Evolutionary conservation across 768 basidiomycete species (phyloP), one percentile per base, ranked within the genome.

Genomic region (Trametes coccinea): DNA sequence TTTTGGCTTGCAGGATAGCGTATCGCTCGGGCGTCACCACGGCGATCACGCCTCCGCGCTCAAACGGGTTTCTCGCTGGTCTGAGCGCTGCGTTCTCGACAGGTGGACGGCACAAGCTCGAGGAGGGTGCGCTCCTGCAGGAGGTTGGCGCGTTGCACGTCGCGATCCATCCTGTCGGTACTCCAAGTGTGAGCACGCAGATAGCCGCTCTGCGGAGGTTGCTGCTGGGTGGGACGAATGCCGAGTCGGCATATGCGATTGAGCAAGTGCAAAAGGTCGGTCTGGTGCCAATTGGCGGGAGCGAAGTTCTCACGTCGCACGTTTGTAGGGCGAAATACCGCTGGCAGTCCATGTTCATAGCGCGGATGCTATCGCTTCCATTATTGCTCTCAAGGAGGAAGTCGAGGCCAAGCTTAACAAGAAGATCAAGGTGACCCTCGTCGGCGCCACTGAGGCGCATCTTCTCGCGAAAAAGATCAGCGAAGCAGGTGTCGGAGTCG

Each of bases 21-120:
- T 90, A 92, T 68, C 84, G 84, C 17, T 74, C 80, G 6, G 92
- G 93, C 3, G 88, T 95, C 2, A 91, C 90, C 2, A 81, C 79
- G 1, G 89, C 82, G 1, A 77, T 94, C 13, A 78, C 82, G 0
- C 81, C 86, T 0, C 93, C 92, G 0, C 69, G 74, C 5, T 78
- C 83, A 2, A 17, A 51, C 6, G 83, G 87, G 6, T 82, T 91
- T 65, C 69, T 91, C 37, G 72, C 77, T 0, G 93, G 93, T 0
- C 69, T 92, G 40, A 83, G 86, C 14, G 80, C 82, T 5, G 79
- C 82, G 10, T 87, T 92, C 72, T 81, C 80, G 17, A 79, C 84
- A 0, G 84, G 84, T 1, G 84, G 87, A 0, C 71, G 73, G 11
- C 80, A 89, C 70, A 79, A 80, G 31, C 80, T 94, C 29, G 84